These are phyloP conservation scores for Ascochyta clinopodiicola DNA, from an alignment of 2,329 filamentous ascomycete genomes.

Conservation along the genomic window DNA sequence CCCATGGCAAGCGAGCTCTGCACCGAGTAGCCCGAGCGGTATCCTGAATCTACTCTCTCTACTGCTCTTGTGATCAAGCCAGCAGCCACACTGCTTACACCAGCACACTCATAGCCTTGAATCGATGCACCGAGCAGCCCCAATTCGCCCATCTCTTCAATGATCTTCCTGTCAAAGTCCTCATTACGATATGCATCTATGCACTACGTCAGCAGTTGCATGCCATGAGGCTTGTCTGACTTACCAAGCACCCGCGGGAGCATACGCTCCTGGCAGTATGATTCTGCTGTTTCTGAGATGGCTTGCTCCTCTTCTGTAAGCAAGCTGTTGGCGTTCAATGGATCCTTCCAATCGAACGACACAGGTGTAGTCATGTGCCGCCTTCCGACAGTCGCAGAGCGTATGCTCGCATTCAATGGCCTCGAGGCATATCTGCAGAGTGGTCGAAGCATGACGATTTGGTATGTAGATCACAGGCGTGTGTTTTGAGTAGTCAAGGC, in stretches of 20 bases:
- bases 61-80: conserved; percentile 89
- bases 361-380: conserved; percentile 53
- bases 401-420: conserved; percentile 45
- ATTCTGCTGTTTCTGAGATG: conserved; percentile 87
- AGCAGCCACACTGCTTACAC: conserved; percentile 85
- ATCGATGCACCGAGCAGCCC: conserved; percentile 88
- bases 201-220: conserved; percentile 13
- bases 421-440: conserved; percentile 48
- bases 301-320: conserved; percentile 90
- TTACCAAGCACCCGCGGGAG: conserved; percentile 84
- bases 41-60: conserved; percentile 89
- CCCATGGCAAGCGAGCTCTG: conserved; percentile 95
- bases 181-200: conserved; percentile 86
- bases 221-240: neutral
- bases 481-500: neutral
- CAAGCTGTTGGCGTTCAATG: conserved; percentile 74
- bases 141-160: conserved; percentile 90
- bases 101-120: conserved; percentile 86
- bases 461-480: neutral
- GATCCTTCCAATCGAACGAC: conserved; percentile 90
- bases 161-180: conserved; percentile 82
- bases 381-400: conserved; percentile 41
- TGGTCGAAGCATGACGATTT: conserved; percentile 53
- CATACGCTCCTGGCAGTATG: conserved; percentile 91
- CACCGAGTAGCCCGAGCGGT: conserved; percentile 91